A percentile compares a stretch with the other conserved stretches of the same genome.
Conservation (phyloP, 164 flowering plant species). For the Malania oleifera region DNA sequence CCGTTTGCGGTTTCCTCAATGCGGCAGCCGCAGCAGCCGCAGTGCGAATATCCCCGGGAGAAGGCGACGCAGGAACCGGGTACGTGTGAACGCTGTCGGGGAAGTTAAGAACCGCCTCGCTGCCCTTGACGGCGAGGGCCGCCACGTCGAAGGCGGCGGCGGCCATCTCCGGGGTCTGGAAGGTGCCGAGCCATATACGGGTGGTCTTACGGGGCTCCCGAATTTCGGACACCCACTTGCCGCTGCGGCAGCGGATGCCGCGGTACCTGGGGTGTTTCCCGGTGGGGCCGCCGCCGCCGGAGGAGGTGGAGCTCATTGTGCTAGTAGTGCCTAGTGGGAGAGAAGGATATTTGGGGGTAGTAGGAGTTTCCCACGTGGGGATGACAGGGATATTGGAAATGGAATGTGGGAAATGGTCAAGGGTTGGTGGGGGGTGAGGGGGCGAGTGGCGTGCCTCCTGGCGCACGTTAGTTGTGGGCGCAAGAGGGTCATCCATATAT, state of each 20-base stretch:
- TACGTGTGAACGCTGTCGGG: slow-evolving; percentile 26
- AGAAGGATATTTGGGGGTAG: not conserved
- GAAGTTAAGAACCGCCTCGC: slow-evolving; percentile 52
- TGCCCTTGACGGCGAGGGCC: slow-evolving; percentile 55
- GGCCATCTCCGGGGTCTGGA: slow-evolving; percentile 71
- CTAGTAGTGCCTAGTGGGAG: not conserved
- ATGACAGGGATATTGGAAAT: too few relatives aligned
- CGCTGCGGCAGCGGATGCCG: slow-evolving; percentile 61
- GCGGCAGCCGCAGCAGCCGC: slow-evolving; percentile 51
- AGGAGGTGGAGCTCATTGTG: slow-evolving; percentile 11
- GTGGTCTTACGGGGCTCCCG: slow-evolving; percentile 65
- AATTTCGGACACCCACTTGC: slow-evolving; percentile 82
- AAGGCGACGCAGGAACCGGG: slow-evolving; percentile 43
- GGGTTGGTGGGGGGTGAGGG: not conserved
- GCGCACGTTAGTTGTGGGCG: not conserved
- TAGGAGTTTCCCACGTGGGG: not conserved
- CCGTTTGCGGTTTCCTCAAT: slow-evolving; percentile 10
- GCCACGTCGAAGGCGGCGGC: slow-evolving; percentile 85
- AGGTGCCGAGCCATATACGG: slow-evolving; percentile 79
- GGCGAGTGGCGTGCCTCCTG: not conserved
- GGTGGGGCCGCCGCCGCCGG: slow-evolving; percentile 15
- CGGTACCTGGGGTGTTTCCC: slow-evolving; percentile 39
- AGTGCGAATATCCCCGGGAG: slow-evolving; percentile 44
- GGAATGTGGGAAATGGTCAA: not conserved
- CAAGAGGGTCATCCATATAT: too few relatives aligned